Percentiles rank a stretch among this genome's conserved stretches.
Conservation (phyloP, 345 rosid species). For the Cardamine chenopodiifolia region DNA sequence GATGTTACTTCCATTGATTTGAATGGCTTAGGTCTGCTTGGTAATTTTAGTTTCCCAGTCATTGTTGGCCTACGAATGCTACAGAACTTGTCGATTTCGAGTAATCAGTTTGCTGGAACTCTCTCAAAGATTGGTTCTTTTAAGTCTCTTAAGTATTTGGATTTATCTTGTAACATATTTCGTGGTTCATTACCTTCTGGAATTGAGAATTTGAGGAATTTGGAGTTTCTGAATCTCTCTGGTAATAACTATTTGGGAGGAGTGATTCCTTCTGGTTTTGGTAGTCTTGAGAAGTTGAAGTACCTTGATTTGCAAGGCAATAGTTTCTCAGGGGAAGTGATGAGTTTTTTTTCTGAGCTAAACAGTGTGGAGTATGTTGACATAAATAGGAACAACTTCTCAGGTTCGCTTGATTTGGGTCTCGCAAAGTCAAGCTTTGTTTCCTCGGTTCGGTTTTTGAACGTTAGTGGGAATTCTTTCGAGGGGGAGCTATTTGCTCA, state of each 20-base stretch:
- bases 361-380: constrained; percentile 57
- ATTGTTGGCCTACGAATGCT: constrained; percentile 60
- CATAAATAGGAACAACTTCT: constrained; percentile 68
- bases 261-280: constrained; percentile 55
- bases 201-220: constrained; percentile 46
- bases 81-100: constrained; percentile 62
- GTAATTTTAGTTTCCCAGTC: constrained; percentile 67
- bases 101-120: constrained; percentile 67
- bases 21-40: constrained; percentile 62
- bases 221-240: constrained; percentile 62
- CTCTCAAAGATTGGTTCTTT: constrained; percentile 63
- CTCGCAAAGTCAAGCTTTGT: constrained; percentile 64
- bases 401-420: constrained; percentile 78
- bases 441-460: constrained; percentile 63
- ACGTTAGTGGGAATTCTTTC: constrained; percentile 64
- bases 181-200: constrained; percentile 58
- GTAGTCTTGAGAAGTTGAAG: constrained; percentile 53
- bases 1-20: constrained; percentile 63
- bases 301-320: constrained; percentile 68
- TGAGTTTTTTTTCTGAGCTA: constrained; percentile 60
- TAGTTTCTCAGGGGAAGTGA: constrained; percentile 69
- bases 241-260: constrained; percentile 57
- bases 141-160: constrained; percentile 58
- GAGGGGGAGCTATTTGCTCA: constrained; percentile 71
- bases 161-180: constrained; percentile 61